Conservation (phyloP, 805 yeast genomes). For the Suhomyces prunicola region DNA sequence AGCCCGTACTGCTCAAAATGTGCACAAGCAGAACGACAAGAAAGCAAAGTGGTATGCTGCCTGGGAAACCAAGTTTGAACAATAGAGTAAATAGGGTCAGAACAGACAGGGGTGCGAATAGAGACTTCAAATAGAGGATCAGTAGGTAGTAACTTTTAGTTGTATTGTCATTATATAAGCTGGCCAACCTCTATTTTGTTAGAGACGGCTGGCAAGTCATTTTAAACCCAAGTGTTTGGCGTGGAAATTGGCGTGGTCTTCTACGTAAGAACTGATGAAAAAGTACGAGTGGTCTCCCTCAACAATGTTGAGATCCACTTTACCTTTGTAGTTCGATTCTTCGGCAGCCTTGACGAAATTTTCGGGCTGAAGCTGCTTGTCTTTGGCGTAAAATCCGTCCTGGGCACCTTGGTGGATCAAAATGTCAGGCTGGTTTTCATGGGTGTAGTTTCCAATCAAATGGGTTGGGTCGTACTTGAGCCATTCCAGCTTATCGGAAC, state of each 20-base stretch:
- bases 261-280: constrained; percentile 75
- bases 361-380: constrained; percentile 72
- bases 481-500: constrained; percentile 62
- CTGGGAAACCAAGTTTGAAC: constrained; percentile 46
- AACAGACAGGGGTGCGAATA: neutral
- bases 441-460: constrained; percentile 53
- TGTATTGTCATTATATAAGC: neutral
- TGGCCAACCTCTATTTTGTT: neutral
- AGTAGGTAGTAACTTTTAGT: neutral
- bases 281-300: constrained; percentile 92
- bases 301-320: constrained; percentile 57
- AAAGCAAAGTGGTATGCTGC: constrained; percentile 58
- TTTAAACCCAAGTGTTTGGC: constrained; percentile 56
- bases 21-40: constrained; percentile 49
- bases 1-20: constrained; percentile 38
- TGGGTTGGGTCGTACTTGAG: constrained; percentile 78
- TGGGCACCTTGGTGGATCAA: constrained; percentile 79
- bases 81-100: neutral
- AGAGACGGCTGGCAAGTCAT: neutral
- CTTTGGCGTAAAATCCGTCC: constrained; percentile 66
- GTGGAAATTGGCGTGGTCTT: constrained; percentile 82
- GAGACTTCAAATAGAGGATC: neutral
- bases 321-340: constrained; percentile 55
- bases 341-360: constrained; percentile 59
- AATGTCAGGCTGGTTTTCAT: constrained; percentile 49